Evolutionary conservation across 352 stramenopile species (phyloP).

Genomic region (Phytophthora sp.): DNA sequence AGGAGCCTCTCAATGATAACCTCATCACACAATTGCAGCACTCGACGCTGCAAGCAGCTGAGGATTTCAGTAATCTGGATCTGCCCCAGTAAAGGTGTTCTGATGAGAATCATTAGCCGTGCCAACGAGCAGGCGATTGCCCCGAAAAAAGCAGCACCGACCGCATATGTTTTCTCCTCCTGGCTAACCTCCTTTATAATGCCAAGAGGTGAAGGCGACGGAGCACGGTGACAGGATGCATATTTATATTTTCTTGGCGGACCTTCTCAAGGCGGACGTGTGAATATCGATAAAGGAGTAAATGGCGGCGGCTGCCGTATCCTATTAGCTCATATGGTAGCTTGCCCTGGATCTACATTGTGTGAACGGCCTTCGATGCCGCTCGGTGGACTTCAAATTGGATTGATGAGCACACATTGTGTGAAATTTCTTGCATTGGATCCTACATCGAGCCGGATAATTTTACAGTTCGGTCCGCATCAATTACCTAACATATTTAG

Average conservation of each 20-base stretch:
- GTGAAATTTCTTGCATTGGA: no score
- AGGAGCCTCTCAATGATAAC: slow-evolving; percentile 77
- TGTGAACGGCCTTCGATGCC: slow-evolving; percentile 48
- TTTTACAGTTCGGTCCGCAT: no score
- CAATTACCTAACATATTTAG: no score
- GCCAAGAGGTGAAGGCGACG: slow-evolving; percentile 21
- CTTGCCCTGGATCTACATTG: slow-evolving; percentile 22
- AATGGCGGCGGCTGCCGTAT: slow-evolving; percentile 26
- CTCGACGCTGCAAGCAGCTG: slow-evolving; percentile 64
- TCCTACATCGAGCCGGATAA: no score
- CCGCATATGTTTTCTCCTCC: slow-evolving; percentile 37
- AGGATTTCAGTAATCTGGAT: slow-evolving; percentile 84
- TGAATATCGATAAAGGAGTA: slow-evolving; percentile 28
- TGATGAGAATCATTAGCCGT: slow-evolving; percentile 86
- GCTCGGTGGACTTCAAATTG: no score
- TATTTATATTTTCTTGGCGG: slow-evolving; percentile 44
- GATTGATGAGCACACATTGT: no score
- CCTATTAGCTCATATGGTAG: slow-evolving; percentile 24
- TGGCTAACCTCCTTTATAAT: slow-evolving; percentile 14
- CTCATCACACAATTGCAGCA: slow-evolving; percentile 70
- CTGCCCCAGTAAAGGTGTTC: slow-evolving; percentile 73
- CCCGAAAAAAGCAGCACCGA: slow-evolving; percentile 43
- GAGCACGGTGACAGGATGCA: slow-evolving; percentile 15
- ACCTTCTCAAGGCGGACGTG: slow-evolving; percentile 34
- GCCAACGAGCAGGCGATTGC: slow-evolving; percentile 69